Evolutionary conservation across 331 rosid species (phyloP).

Genomic region (Malus hybrid): DNA sequence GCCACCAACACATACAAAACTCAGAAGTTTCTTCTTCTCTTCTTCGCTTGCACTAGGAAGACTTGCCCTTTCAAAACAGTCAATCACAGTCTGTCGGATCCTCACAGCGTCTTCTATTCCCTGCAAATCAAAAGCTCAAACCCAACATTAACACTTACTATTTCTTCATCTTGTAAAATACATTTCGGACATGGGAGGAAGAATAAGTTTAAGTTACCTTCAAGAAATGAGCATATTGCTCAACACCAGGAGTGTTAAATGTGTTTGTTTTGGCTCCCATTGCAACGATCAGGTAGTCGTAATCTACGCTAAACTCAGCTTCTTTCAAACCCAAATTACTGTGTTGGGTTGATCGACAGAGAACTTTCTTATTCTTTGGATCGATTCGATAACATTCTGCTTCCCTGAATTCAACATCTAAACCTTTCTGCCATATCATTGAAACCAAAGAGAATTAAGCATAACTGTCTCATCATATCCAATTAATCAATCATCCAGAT

Average conservation of each 20-base stretch:
- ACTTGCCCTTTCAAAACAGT: conserved; percentile 32
- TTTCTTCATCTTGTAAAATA: background rate
- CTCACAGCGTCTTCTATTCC: conserved; percentile 33
- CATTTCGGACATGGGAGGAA: background rate
- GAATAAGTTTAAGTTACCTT: conserved; percentile 6
- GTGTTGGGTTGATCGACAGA: conserved; percentile 22
- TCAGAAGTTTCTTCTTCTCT: conserved; percentile 25
- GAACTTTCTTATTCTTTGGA: conserved; percentile 12
- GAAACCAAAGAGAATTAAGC: background rate
- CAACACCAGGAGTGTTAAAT: conserved; percentile 34
- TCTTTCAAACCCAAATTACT: conserved; percentile 15
- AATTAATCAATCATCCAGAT: background rate
- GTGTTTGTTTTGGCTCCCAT: conserved; percentile 35
- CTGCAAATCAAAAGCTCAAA: background rate
- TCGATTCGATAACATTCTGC: conserved; percentile 29
- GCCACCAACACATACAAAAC: conserved; percentile 31
- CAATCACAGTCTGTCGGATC: conserved; percentile 25
- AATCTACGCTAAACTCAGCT: conserved; percentile 23
- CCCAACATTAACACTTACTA: background rate
- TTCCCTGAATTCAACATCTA: conserved; percentile 21
- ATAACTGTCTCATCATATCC: background rate
- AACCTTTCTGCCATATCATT: conserved; percentile 16
- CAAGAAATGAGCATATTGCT: conserved; percentile 27
- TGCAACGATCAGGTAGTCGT: conserved; percentile 30
- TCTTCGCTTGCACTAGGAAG: conserved; percentile 29